phyloP scores from a whole-genome alignment of 371 early-diverging fungal species.

The Mucor plumbeus region DNA sequence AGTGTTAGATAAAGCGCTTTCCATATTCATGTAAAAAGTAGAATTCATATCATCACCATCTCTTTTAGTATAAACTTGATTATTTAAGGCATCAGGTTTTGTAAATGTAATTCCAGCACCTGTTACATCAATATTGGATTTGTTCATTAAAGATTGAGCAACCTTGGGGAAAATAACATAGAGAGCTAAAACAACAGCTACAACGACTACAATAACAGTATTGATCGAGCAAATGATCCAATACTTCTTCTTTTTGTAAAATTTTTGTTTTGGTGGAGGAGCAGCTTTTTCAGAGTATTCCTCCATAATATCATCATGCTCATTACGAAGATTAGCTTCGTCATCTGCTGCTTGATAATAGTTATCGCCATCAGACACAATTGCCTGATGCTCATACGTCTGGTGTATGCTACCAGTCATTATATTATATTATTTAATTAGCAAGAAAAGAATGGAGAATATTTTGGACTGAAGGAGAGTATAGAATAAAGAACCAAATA shows the following conservation, averaged over 20 bases:
- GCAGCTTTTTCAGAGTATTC: conserved; percentile 53
- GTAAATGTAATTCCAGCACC: conserved; percentile 57
- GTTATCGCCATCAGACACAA: conserved; percentile 12
- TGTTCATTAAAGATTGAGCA: conserved; percentile 63
- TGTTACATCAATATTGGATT: conserved; percentile 51
- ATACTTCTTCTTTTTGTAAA: conserved; percentile 62
- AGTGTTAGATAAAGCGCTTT: conserved; percentile 55
- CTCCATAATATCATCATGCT: conserved; percentile 37
- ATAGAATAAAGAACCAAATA: background rate
- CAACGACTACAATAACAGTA: conserved; percentile 53
- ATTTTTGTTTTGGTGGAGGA: conserved; percentile 42
- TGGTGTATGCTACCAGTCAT: conserved; percentile 14
- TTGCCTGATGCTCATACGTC: conserved; percentile 22
- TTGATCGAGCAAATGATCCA: conserved; percentile 62
- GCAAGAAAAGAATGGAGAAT: conserved; percentile 11
- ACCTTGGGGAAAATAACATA: conserved; percentile 68
- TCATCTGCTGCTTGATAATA: conserved; percentile 15
- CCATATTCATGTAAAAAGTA: conserved; percentile 57
- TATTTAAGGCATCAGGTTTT: conserved; percentile 29
- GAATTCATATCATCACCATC: conserved; percentile 41
- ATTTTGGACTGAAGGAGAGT: background rate
- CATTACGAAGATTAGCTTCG: conserved; percentile 5
- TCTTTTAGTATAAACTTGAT: conserved; percentile 30
- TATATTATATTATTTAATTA: background rate
- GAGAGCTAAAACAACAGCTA: conserved; percentile 53